Evolutionary conservation across 2,329 filamentous ascomycete genomes (phyloP).

Genomic region (Colletotrichum camelliae): DNA sequence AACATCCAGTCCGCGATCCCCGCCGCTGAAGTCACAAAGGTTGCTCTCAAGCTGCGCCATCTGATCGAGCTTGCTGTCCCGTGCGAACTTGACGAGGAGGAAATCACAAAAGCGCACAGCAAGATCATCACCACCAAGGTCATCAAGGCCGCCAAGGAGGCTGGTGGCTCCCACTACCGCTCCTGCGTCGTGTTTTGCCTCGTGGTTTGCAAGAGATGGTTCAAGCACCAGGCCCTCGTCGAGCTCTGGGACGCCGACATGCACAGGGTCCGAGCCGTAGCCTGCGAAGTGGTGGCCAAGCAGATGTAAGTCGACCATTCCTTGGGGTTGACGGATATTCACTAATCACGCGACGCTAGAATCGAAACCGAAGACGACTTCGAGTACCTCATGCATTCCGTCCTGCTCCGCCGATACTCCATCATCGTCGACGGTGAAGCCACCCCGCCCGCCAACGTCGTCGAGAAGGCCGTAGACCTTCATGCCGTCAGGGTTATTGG

Average conservation of each 20-base stretch:
- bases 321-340: accelerated
- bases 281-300: constrained; percentile 94
- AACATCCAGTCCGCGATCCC: constrained; percentile 71
- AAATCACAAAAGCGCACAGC: constrained; percentile 82
- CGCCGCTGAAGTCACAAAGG: constrained; percentile 82
- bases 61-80: constrained; percentile 89
- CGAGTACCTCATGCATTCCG: constrained; percentile 77
- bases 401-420: constrained; percentile 89
- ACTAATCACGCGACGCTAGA: constrained; percentile 40
- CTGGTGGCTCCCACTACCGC: constrained; percentile 75
- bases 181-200: constrained; percentile 87
- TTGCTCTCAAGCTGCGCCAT: constrained; percentile 88
- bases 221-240: constrained; percentile 75
- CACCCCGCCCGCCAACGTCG: constrained; percentile 81
- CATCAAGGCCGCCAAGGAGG: constrained; percentile 79
- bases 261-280: constrained; percentile 77
- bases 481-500: constrained; percentile 90
- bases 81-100: constrained; percentile 81
- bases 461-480: constrained; percentile 92
- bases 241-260: constrained; percentile 95
- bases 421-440: constrained; percentile 75
- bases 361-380: constrained; percentile 87
- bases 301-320: constrained; percentile 41
- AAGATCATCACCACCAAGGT: constrained; percentile 83
- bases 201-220: constrained; percentile 75